Percentiles rank a stretch among this genome's conserved stretches.
Evolutionary conservation across 1,284 basidiomycete species (phyloP).

Genomic region (Porogramme epimiltina): DNA sequence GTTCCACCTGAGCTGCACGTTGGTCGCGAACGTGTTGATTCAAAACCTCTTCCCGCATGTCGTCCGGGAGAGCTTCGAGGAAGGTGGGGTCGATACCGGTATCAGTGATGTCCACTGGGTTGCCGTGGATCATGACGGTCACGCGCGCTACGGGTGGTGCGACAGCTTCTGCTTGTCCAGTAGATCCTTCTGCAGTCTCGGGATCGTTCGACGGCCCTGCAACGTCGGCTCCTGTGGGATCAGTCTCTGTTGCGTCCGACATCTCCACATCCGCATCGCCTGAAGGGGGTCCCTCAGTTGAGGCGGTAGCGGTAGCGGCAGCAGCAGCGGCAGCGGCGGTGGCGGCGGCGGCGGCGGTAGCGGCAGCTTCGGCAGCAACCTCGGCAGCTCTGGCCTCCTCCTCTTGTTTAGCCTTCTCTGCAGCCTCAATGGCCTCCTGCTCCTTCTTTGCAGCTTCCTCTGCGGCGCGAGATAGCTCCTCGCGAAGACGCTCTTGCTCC

Average conservation of each 20-base stretch:
- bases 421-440: conserved; percentile 28
- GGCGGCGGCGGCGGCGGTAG: conserved; percentile 11
- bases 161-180: conserved; percentile 26
- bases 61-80: conserved; percentile 96
- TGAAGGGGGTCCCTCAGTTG: background rate
- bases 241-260: conserved; percentile 36
- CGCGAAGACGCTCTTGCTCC: conserved; percentile 36
- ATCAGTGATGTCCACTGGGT: conserved; percentile 96
- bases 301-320: conserved; percentile 4
- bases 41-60: conserved; percentile 98
- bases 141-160: conserved; percentile 50
- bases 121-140: conserved; percentile 89
- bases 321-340: conserved; percentile 29
- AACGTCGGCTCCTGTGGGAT: conserved; percentile 20
- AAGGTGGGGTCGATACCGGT: conserved; percentile 99
- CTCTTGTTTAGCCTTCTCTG: conserved; percentile 32
- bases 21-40: conserved; percentile 97
- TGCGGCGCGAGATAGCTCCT: conserved; percentile 44
- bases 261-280: conserved; percentile 45
- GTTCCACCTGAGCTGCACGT: conserved; percentile 70
- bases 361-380: conserved; percentile 15
- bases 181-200: conserved; percentile 18
- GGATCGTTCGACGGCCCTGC: conserved; percentile 20
- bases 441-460: conserved; percentile 28
- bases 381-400: conserved; percentile 23